Conservation (phyloP, 768 basidiomycete species). For the Tricholoma hemisulphureum region DNA sequence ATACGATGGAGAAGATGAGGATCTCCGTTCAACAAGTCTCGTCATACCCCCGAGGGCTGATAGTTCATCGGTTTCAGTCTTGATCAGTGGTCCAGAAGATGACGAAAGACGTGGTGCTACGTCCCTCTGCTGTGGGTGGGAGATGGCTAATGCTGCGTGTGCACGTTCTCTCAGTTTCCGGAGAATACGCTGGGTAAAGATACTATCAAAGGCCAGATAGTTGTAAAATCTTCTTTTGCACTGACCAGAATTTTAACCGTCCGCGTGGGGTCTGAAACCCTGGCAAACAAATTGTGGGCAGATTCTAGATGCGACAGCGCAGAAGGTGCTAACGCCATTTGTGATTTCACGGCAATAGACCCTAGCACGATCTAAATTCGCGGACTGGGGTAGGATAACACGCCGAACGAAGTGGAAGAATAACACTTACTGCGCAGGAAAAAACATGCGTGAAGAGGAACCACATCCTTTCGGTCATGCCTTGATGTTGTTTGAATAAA, state of each 20-base stretch:
- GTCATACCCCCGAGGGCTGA: conserved; percentile 64
- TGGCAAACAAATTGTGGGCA: conserved; percentile 55
- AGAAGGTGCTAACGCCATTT: conserved; percentile 62
- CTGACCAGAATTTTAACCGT: conserved; percentile 60
- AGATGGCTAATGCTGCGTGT: conserved; percentile 37
- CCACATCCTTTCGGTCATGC: conserved; percentile 69
- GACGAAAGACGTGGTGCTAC: conserved; percentile 31
- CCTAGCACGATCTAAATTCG: conserved; percentile 60
- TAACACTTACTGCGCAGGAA: conserved; percentile 57
- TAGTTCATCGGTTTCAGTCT: conserved; percentile 61
- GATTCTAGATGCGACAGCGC: conserved; percentile 68
- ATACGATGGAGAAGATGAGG: conserved; percentile 45
- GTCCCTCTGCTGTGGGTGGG: conserved; percentile 21
- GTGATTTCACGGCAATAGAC: conserved; percentile 63
- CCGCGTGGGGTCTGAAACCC: conserved; percentile 50
- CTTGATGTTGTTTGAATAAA: conserved; percentile 62
- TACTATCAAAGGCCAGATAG: neutral
- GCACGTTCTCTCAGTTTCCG: conserved; percentile 56
- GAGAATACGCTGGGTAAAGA: conserved; percentile 51
- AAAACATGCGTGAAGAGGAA: conserved; percentile 73
- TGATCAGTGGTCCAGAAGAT: conserved; percentile 42
- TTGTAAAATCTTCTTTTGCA: conserved; percentile 9
- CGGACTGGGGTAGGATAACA: conserved; percentile 4
- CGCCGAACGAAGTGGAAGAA: neutral
- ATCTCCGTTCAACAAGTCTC: conserved; percentile 54